Percentiles rank a stretch among this genome's conserved stretches.
Evolutionary conservation across 805 yeast species (phyloP).

Genomic region (Wickerhamomyces bisporus): DNA sequence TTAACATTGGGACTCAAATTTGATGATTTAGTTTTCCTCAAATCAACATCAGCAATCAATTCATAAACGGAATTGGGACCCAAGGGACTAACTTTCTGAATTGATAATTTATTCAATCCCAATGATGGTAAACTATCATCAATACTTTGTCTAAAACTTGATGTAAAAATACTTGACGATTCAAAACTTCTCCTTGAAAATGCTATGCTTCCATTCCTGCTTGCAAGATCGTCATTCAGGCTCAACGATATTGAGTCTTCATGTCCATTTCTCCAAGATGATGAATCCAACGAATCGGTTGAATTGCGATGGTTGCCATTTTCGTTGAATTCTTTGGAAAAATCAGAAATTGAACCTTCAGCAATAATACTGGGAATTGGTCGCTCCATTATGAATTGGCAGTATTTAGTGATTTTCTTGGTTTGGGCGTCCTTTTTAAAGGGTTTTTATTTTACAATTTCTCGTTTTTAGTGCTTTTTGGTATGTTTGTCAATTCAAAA

Average conservation of each 20-base stretch:
- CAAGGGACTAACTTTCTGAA: slow-evolving; percentile 43
- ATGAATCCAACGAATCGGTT: slow-evolving; percentile 10
- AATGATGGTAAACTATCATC: slow-evolving; percentile 32
- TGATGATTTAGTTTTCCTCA: slow-evolving; percentile 27
- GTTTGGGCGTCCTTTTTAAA: slow-evolving; percentile 6
- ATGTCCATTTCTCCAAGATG: slow-evolving; percentile 6
- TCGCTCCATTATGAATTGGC: neutral
- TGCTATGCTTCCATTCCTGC: slow-evolving; percentile 20
- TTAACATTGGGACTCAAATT: slow-evolving; percentile 23
- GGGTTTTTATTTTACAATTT: too few relatives aligned
- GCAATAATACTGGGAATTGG: neutral
- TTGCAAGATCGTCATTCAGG: slow-evolving; percentile 31
- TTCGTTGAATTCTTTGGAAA: neutral
- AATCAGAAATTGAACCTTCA: neutral
- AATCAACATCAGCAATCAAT: slow-evolving; percentile 58
- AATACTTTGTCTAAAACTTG: slow-evolving; percentile 26
- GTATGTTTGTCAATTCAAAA: neutral
- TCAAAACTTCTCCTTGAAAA: slow-evolving; percentile 27
- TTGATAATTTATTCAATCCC: slow-evolving; percentile 36
- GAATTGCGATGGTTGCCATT: slow-evolving; percentile 1
- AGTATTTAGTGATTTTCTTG: neutral
- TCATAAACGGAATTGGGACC: slow-evolving; percentile 78
- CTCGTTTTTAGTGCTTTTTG: slow-evolving; percentile 1
- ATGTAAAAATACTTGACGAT: slow-evolving; percentile 23
- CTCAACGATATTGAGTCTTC: slow-evolving; percentile 18